Conservation (phyloP, 2,329 filamentous ascomycete genomes). For the Apiospora aurea region DNA sequence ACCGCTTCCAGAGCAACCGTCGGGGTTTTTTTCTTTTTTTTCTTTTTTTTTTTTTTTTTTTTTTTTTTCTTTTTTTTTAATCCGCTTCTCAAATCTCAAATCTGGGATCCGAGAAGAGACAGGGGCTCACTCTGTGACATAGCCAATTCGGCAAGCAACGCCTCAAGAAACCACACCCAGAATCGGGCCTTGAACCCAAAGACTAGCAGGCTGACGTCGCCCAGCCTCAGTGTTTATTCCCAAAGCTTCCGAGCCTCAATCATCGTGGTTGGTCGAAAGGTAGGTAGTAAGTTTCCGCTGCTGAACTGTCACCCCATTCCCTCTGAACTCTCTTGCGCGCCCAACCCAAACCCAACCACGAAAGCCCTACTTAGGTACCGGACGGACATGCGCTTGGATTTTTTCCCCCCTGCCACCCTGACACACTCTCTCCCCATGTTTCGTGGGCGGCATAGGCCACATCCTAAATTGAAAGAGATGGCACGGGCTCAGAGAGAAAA, state of each 20-base stretch:
- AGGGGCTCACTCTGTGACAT: not conserved
- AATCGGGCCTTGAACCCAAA: not conserved
- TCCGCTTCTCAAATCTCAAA: not conserved
- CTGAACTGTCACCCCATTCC: slow-evolving; percentile 4
- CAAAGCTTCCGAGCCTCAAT: not conserved
- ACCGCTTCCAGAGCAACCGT: slow-evolving; percentile 10
- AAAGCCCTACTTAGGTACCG: not conserved
- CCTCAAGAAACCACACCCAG: not conserved
- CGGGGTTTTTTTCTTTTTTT: too few species aligned
- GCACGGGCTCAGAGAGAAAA: not conserved
- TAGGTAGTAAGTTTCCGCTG: not conserved
- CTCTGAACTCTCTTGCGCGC: not conserved
- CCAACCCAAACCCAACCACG: not conserved
- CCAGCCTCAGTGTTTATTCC: not conserved
- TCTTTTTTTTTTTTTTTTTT: too few species aligned
- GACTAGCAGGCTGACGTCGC: not conserved
- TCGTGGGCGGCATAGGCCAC: slow-evolving; percentile 3
- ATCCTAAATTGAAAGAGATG: not conserved
- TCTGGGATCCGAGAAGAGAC: not conserved
- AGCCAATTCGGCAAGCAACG: not conserved
- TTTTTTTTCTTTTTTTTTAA: too few species aligned
- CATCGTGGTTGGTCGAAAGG: slow-evolving; percentile 1
- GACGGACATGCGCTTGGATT: not conserved
- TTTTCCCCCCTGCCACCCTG: slow-evolving; percentile 6
- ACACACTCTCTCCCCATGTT: not conserved